Conservation (phyloP, 225 moss, liverwort and hornwort genomes). For the Bryum argenteum region DNA sequence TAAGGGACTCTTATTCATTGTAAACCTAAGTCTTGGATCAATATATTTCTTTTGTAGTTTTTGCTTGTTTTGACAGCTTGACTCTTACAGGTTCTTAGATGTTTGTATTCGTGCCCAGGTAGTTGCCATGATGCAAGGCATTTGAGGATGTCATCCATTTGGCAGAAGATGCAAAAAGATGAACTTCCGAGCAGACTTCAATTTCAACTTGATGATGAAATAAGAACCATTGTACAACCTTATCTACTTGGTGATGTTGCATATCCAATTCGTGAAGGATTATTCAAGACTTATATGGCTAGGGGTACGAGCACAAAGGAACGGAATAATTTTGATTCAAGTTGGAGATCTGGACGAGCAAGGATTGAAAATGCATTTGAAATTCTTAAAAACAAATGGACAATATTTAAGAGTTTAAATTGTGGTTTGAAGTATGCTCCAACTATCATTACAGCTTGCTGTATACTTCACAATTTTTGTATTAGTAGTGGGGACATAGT, state of each 20-base stretch:
- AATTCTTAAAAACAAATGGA: no score
- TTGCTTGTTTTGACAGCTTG: no score
- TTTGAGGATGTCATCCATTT: background rate
- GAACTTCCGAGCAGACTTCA: background rate
- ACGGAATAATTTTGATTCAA: background rate
- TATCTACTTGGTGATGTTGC: background rate
- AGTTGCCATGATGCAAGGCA: background rate
- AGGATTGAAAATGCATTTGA: background rate
- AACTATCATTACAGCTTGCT: no score
- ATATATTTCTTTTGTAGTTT: no score
- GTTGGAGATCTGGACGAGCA: background rate
- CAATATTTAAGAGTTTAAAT: no score
- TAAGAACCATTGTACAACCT: background rate
- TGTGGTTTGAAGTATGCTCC: no score
- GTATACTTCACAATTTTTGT: no score
- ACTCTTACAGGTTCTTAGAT: no score
- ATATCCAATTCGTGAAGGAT: background rate
- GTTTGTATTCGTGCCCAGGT: background rate
- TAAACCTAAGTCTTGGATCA: no score
- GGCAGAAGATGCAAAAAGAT: background rate
- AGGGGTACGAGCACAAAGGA: background rate
- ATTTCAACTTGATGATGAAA: background rate
- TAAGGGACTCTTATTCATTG: no score
- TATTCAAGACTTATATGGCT: background rate
- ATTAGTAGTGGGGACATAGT: no score